These are phyloP conservation scores for Stagonosporopsis tanaceti DNA, from an alignment of 2,329 filamentous ascomycete species.

Conservation along the genomic window DNA sequence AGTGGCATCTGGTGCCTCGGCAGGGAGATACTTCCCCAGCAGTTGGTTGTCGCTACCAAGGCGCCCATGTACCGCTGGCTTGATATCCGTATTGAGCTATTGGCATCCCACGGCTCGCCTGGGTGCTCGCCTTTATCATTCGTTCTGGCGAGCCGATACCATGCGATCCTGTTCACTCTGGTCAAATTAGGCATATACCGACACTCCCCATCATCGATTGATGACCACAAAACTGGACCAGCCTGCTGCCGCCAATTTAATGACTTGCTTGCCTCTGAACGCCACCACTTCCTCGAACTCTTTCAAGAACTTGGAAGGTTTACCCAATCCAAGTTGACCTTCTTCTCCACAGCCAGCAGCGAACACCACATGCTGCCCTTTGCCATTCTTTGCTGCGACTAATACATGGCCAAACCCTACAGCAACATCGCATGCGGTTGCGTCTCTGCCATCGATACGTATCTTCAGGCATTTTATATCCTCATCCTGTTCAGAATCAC, in stretches of 20 bases:
- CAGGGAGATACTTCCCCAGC: neutral
- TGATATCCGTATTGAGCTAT: neutral
- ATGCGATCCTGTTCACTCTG: neutral
- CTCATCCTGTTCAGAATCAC: constrained; percentile 35
- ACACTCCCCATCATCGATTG: neutral
- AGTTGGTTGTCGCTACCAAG: neutral
- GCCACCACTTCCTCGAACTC: constrained; percentile 32
- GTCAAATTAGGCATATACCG: neutral
- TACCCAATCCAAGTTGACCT: constrained; percentile 36
- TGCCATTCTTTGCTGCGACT: constrained; percentile 28
- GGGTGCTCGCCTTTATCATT: neutral
- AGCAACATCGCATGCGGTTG: constrained; percentile 34
- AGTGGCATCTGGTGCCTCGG: neutral
- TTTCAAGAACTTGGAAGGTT: constrained; percentile 19
- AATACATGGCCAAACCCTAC: constrained; percentile 42
- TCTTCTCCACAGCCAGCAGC: constrained; percentile 34
- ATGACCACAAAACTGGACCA: constrained; percentile 38
- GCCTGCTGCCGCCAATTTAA: constrained; percentile 32
- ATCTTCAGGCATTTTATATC: constrained; percentile 37
- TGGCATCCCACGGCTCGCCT: neutral
- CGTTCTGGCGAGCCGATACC: neutral
- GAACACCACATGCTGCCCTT: constrained; percentile 28
- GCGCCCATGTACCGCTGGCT: neutral
- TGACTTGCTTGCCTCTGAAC: constrained; percentile 30
- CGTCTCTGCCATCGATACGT: constrained; percentile 28